Base-by-base conservation (phyloP, 441 rosid genomes). In the Croton setiger region DNA sequence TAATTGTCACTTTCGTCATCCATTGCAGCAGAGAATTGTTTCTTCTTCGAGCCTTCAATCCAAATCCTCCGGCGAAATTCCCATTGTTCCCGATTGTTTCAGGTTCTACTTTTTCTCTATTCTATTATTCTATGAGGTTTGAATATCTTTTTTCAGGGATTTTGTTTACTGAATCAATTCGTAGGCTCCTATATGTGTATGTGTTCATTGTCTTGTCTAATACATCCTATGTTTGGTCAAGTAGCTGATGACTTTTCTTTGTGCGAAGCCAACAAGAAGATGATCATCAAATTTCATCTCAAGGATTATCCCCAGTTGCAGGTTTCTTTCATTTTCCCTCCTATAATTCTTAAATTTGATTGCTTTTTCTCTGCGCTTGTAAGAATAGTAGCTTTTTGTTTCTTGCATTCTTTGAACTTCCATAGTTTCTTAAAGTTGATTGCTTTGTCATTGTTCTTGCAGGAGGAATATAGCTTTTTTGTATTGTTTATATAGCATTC, bases 181-280 rank as follows among this genome's bases (percentile, higher is more conserved):
- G 3, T 63, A 12, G 14, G 36, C 31, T 71, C 17, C 21, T 23
- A 11, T 72, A 11, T 27, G 6, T 55, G 8, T 51, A 9, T 15
- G 64, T 33, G 64, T 52, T 9, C 37, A 0, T 27, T 20, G 18
- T 37, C 33, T 41, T 56, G 48, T 45, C 63, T 70, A 49, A 52
- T 67, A 47, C 61, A 53, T 54, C 10, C 21, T 53, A 47, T 70
- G 62, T 66, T 75, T 65, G 69, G 67, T 74, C 62, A 64, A 58
- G 63, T 39, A 68, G 69, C 85, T 82, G 71, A 79, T 81, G 66
- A 58, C 70, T 77, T 74, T 75, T 71, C 66, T 67, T 73, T 70
- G 68, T 77, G 68, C 75, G 71, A 59, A 91, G 97, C 85, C 88
- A 74, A 76, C 84, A 60, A 72, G 86, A 83, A 82, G 90, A 82